Percentiles rank a stretch among this genome's conserved stretches.
Evolutionary conservation across 2,329 filamentous ascomycete genomes (phyloP).

Genomic region (Chaetoscypha palmicola): DNA sequence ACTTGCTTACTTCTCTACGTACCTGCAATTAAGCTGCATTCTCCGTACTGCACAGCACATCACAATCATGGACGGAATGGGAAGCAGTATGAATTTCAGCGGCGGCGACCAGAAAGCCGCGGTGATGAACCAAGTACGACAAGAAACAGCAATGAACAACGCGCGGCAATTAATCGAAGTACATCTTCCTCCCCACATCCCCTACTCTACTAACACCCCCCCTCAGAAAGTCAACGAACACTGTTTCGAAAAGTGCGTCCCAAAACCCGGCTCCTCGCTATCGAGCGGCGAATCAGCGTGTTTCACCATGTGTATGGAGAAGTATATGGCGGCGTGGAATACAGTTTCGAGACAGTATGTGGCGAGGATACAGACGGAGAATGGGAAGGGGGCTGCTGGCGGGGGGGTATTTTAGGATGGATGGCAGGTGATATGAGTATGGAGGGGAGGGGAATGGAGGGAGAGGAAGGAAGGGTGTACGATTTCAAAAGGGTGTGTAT

Average conservation of each 20-base stretch:
- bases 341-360: constrained; percentile 63
- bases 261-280: constrained; percentile 60
- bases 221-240: constrained; percentile 69
- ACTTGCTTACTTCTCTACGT: too few relatives aligned
- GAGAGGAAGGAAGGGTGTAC: too few relatives aligned
- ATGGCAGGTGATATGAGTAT: neutral
- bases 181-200: constrained; percentile 14
- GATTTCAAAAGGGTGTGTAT: too few relatives aligned
- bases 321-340: constrained; percentile 79
- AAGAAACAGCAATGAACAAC: constrained; percentile 58
- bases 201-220: constrained; percentile 27
- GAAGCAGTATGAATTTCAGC: constrained; percentile 21
- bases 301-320: constrained; percentile 72
- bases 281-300: constrained; percentile 59
- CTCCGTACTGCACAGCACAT: neutral
- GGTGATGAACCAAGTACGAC: constrained; percentile 48
- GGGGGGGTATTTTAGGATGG: constrained; percentile 23
- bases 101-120: constrained; percentile 25
- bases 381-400: constrained; percentile 18
- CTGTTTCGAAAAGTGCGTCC: constrained; percentile 73
- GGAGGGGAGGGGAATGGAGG: neutral
- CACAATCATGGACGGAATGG: constrained; percentile 23
- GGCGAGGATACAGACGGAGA: constrained; percentile 30
- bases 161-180: constrained; percentile 65
- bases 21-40: neutral